phyloP scores from a whole-genome alignment of 176 grass and related monocot species.

The Raddia distichophylla region DNA sequence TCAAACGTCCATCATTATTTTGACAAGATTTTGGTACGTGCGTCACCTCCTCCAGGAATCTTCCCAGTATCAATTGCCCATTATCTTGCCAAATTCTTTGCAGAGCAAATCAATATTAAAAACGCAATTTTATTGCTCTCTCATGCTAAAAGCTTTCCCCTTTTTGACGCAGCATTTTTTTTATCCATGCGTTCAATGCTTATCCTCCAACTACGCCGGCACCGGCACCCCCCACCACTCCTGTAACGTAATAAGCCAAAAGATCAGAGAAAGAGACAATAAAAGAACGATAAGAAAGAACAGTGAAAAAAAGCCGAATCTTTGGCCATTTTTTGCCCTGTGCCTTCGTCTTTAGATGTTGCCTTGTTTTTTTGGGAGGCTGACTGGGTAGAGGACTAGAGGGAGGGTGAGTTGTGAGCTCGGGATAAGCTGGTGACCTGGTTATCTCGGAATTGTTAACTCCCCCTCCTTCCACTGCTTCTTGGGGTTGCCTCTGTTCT shows the following conservation, averaged over 20 bases:
- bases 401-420: conserved; percentile 49
- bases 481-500: conserved; percentile 23
- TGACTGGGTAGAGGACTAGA: conserved; percentile 4
- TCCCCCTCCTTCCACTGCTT: conserved; percentile 6
- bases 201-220: conserved; percentile 29
- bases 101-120: conserved; percentile 15
- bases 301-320: not conserved
- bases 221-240: not conserved
- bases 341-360: conserved; percentile 20
- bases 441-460: conserved; percentile 40
- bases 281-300: not conserved
- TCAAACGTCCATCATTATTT: not conserved
- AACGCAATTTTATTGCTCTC: conserved; percentile 11
- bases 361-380: conserved; percentile 18
- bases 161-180: not conserved
- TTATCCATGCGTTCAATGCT: not conserved
- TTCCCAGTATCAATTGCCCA: not conserved
- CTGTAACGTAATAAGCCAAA: conserved; percentile 43
- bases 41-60: not conserved
- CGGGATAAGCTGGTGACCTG: conserved; percentile 41
- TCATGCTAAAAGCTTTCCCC: not conserved
- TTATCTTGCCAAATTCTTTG: conserved; percentile 8
- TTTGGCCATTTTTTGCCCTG: not conserved
- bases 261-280: conserved; percentile 28
- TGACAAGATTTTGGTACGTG: not conserved